Conservation (phyloP, 2,329 filamentous ascomycete genomes). For the Cladophialophora chaetospira region DNA sequence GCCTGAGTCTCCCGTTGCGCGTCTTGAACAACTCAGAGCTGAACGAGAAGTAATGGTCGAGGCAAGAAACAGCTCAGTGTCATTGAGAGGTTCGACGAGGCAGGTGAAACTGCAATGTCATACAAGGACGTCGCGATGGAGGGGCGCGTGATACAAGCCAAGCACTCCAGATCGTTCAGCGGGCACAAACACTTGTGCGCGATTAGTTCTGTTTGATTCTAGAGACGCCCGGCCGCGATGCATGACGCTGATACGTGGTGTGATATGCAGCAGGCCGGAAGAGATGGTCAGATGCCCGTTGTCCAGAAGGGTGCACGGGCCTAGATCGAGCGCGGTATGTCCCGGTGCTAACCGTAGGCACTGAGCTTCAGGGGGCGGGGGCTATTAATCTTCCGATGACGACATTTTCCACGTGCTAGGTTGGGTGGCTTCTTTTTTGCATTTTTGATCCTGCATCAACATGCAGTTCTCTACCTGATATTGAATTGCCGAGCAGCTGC, state of each 20-base stretch:
- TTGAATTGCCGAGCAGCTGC: background rate
- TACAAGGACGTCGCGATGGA: conserved; percentile 4
- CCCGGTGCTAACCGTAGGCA: background rate
- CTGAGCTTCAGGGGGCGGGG: background rate
- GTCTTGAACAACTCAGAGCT: no score
- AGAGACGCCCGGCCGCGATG: background rate
- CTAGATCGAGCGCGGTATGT: background rate
- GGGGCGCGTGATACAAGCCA: conserved; percentile 6
- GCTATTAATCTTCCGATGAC: background rate
- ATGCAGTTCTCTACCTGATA: background rate
- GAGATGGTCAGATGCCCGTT: background rate
- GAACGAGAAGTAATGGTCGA: no score
- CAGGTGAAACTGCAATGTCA: conserved; percentile 3
- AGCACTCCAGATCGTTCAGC: background rate
- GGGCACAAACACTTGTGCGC: no score
- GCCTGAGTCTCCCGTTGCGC: no score
- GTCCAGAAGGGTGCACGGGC: background rate
- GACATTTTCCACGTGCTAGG: background rate
- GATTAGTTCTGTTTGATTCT: conserved; percentile 1
- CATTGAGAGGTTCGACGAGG: background rate
- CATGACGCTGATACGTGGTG: background rate
- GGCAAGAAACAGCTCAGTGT: no score
- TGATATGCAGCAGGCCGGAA: no score
- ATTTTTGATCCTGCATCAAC: background rate
- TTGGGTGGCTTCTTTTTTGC: background rate